Conservation (phyloP, 768 basidiomycete species). For the Tulasnella sp. region DNA sequence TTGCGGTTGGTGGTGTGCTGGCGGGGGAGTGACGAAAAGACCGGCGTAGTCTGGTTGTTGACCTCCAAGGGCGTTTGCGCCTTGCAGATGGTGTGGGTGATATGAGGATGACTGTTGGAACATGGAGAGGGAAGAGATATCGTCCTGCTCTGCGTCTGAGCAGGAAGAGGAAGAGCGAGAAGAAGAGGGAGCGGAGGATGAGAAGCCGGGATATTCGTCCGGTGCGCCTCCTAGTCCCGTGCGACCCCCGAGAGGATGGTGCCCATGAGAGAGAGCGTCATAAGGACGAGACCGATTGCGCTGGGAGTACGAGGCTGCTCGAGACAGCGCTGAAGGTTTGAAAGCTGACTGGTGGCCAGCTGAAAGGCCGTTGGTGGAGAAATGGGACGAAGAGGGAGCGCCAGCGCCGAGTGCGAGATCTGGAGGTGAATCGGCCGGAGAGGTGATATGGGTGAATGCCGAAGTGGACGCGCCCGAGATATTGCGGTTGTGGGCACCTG, state of each 20-base stretch:
- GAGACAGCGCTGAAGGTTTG: slow-evolving; percentile 24
- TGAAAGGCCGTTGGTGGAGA: neutral
- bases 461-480: slow-evolving; percentile 28
- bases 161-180: slow-evolving; percentile 27
- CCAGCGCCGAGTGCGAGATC: slow-evolving; percentile 29
- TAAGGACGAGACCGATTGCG: slow-evolving; percentile 18
- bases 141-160: slow-evolving; percentile 31
- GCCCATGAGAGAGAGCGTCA: slow-evolving; percentile 20
- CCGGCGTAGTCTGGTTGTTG: slow-evolving; percentile 13
- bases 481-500: slow-evolving; percentile 19
- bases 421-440: slow-evolving; percentile 36
- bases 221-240: slow-evolving; percentile 21
- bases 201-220: slow-evolving; percentile 26
- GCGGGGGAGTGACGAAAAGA: slow-evolving; percentile 26
- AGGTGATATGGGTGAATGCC: slow-evolving; percentile 36
- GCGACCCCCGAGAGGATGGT: slow-evolving; percentile 12
- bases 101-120: slow-evolving; percentile 20
- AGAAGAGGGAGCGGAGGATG: slow-evolving; percentile 25
- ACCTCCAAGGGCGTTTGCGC: neutral
- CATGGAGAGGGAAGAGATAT: slow-evolving; percentile 12
- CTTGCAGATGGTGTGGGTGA: slow-evolving; percentile 19
- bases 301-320: neutral
- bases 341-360: slow-evolving; percentile 30
- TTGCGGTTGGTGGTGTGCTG: slow-evolving; percentile 1
- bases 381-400: neutral